phyloP scores from a whole-genome alignment of 1,284 basidiomycete species.

The Cutaneotrichosporon mucoides region DNA sequence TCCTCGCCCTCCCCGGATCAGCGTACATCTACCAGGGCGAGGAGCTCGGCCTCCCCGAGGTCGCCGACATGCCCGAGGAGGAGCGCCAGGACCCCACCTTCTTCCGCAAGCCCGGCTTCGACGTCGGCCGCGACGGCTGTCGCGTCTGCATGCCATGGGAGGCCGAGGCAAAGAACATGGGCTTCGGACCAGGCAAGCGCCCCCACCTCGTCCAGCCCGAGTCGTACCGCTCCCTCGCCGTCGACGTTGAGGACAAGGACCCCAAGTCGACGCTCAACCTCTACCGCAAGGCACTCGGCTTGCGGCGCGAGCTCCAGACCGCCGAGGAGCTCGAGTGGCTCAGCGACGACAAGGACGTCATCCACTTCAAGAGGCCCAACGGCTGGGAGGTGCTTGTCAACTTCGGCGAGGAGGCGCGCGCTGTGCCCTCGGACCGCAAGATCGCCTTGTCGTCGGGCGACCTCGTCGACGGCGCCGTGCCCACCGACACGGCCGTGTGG shows the following conservation, averaged over 20 bases:
- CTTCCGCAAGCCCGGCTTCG: conserved; percentile 31
- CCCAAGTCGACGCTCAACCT: conserved; percentile 31
- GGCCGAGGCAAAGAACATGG: conserved; percentile 24
- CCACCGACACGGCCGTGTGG: conserved; percentile 18
- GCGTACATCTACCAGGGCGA: conserved; percentile 46
- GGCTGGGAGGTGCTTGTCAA: conserved; percentile 42
- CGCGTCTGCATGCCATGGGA: conserved; percentile 31
- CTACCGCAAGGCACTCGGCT: conserved; percentile 31
- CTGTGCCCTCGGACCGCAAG: conserved; percentile 29
- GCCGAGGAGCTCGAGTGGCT: conserved; percentile 39
- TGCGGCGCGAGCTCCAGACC: conserved; percentile 29
- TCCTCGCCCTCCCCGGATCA: conserved; percentile 40
- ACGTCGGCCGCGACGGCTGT: conserved; percentile 43
- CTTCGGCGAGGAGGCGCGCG: conserved; percentile 22
- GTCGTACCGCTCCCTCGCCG: conserved; percentile 29
- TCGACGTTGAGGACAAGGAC: conserved; percentile 30
- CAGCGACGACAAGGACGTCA: conserved; percentile 14
- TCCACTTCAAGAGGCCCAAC: conserved; percentile 37
- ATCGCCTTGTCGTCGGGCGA: conserved; percentile 21
- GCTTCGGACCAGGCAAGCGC: conserved; percentile 25
- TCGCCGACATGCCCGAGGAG: conserved; percentile 29
- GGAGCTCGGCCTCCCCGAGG: conserved; percentile 42
- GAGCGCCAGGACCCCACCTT: conserved; percentile 42
- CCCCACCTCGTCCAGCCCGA: conserved; percentile 36
- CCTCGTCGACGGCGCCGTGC: conserved; percentile 13